A percentile compares a stretch with the other conserved stretches of the same genome.
These are phyloP conservation scores for Heliamphora ciliata DNA, from an alignment of 179 eudicot genomes.

Conservation along the genomic window DNA sequence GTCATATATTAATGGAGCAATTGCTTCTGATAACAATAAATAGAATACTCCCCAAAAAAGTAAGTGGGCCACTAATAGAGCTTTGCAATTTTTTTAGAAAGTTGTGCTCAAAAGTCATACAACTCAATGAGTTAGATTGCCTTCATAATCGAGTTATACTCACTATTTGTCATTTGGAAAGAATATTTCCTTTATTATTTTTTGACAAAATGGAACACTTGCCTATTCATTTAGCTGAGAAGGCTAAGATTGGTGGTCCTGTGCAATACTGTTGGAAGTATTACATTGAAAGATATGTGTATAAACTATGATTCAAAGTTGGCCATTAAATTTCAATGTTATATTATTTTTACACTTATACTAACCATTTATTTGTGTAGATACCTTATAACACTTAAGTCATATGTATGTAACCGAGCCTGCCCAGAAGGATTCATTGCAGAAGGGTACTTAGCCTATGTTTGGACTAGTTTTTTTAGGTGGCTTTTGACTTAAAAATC, in stretches of 20 bases:
- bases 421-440: no score
- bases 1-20: neutral
- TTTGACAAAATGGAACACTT: constrained; percentile 25
- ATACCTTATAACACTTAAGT: neutral
- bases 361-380: neutral
- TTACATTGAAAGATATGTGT: neutral
- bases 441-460: no score
- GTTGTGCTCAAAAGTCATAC: constrained; percentile 10
- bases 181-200: constrained; percentile 11
- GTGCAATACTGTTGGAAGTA: neutral
- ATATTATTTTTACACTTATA: no score
- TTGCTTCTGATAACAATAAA: neutral
- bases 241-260: constrained; percentile 11
- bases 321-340: no score
- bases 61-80: neutral
- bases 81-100: neutral
- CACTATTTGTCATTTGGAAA: constrained; percentile 18
- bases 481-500: no score
- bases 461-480: no score
- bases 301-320: no score
- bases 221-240: constrained; percentile 16
- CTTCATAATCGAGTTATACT: constrained; percentile 9
- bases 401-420: neutral
- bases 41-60: neutral
- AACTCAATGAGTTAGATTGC: neutral